Evolutionary conservation across 805 yeast species (phyloP).

Genomic region (Pichia heedii): DNA sequence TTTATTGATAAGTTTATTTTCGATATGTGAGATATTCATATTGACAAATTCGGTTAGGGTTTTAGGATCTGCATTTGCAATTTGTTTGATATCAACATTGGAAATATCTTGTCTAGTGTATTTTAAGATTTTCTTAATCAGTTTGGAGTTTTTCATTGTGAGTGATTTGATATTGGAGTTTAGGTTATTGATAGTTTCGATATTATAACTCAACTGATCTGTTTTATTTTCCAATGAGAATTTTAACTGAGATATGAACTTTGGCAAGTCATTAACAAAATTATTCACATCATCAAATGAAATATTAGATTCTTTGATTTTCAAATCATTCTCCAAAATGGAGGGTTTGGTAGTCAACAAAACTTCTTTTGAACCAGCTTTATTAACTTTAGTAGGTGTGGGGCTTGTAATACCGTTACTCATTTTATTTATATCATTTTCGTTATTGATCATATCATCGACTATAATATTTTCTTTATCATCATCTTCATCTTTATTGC

Average conservation of each 20-base stretch:
- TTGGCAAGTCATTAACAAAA: conserved; percentile 17
- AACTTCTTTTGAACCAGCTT: too few species aligned
- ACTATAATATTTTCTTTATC: conserved; percentile 35
- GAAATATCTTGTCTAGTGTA: background rate
- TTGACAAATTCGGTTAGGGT: background rate
- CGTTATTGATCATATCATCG: conserved; percentile 2
- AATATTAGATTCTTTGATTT: conserved; percentile 4
- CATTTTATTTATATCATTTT: background rate
- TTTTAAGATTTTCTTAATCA: conserved; percentile 10
- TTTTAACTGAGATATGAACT: conserved; percentile 15
- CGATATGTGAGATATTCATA: background rate
- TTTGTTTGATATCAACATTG: background rate
- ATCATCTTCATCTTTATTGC: conserved; percentile 18
- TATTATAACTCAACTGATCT: conserved; percentile 41
- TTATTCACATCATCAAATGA: conserved; percentile 6
- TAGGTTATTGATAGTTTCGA: conserved; percentile 32
- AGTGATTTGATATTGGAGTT: conserved; percentile 30
- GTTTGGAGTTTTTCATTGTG: conserved; percentile 13
- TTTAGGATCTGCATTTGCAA: background rate
- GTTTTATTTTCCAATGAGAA: conserved; percentile 35
- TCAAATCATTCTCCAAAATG: background rate
- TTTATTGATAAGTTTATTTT: background rate
- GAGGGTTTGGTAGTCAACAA: too few species aligned
- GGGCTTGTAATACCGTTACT: background rate
- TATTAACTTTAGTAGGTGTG: background rate